Evolutionary conservation across 2,329 filamentous ascomycete species (phyloP), one percentile per base, ranked within the genome.

Genomic region (Apiospora rasikravindrae): DNA sequence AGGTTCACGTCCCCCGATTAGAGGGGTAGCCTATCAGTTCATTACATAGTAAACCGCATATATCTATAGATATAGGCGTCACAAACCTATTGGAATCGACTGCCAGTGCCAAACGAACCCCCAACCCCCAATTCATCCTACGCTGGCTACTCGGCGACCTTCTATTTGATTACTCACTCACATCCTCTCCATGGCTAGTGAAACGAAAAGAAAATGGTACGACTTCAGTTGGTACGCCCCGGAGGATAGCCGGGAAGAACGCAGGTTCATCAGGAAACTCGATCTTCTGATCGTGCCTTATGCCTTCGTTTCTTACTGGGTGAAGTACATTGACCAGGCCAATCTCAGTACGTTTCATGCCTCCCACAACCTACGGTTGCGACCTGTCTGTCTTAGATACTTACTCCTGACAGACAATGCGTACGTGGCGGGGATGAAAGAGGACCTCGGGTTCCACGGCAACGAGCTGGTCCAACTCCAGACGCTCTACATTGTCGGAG

Each of bases 281-380:
- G 88, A 90, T 73, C 77, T 87, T 0, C 78, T 89, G 1, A 86
- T 90, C 47, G 84, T 90, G 0, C 87, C 87, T 0, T 90, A 89
- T 75, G 87, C 87, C 0, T 86, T 89, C 64, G 77, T 90, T 2
- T 83, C 85, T 0, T 89, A 89, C 73, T 90, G 87, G 85, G 83
- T 86, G 69, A 89, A 89, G 76, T 88, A 89, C 72, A 83, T 90
- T 11, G 87, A 89, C 73, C 86, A 88, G 74, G 80, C 85, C 4
- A 89, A 89, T 71, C 82, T 89, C 69, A 88, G 86, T 88, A 74
- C 69, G 82, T 64, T 47, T n/a, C 5, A 4, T 22, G 53, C 49
- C 42, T 10, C 26, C 24, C 24, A 19, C 2, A 49, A 16, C 22
- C 13, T 29, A 42, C n/a, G 44, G 33, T 37, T 22, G 5, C 13